Conservation (phyloP, 306 rosid genomes). For the Spatholobus suberectus region DNA sequence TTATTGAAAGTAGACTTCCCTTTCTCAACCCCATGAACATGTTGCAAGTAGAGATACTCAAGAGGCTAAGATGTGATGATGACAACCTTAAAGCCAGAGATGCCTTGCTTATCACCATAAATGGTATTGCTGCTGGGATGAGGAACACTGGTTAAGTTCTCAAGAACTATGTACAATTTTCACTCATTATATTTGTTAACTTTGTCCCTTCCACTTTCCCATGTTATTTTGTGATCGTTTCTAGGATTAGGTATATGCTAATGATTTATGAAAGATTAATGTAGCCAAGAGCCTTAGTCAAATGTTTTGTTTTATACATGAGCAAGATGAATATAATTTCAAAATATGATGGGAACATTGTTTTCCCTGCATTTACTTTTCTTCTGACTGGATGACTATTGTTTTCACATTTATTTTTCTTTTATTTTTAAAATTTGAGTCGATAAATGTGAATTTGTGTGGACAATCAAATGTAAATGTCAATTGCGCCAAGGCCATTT, state of each 20-base stretch:
- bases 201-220: not conserved
- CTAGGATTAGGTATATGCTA: not conserved
- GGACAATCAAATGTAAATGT: not conserved
- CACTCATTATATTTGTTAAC: not conserved
- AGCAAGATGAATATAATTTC: conserved; percentile 2
- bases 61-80: conserved; percentile 83
- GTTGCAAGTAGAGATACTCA: conserved; percentile 91
- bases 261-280: not conserved
- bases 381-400: not conserved
- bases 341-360: not conserved
- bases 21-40: conserved; percentile 86
- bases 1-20: conserved; percentile 85
- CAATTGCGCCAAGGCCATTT: not conserved
- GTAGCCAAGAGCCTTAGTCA: not conserved
- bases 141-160: conserved; percentile 75
- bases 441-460: not conserved
- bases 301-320: not conserved
- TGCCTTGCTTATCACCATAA: conserved; percentile 86
- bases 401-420: not conserved
- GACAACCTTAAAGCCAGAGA: conserved; percentile 78
- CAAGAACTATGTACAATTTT: conserved; percentile 10
- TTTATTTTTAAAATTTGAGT: not conserved
- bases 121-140: conserved; percentile 99
- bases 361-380: not conserved
- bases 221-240: not conserved